Evolutionary conservation across 352 stramenopile genomes (phyloP).

Genomic region (Phytophthora rubi): DNA sequence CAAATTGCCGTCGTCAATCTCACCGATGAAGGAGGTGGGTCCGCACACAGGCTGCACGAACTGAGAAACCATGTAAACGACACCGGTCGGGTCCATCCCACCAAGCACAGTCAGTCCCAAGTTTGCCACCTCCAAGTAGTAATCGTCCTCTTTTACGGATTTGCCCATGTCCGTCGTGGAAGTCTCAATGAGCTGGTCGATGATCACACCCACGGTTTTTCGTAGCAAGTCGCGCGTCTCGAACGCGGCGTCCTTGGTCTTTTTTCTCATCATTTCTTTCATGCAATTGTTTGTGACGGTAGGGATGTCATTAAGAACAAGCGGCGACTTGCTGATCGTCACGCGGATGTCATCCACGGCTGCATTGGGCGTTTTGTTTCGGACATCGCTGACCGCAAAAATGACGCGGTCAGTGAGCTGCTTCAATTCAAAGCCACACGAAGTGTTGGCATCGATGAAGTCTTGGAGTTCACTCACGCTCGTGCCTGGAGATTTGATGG

Average conservation of each 20-base stretch:
- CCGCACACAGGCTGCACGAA: conserved; percentile 66
- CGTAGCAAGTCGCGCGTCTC: conserved; percentile 46
- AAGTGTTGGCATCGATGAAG: conserved; percentile 16
- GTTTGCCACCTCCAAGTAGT: conserved; percentile 45
- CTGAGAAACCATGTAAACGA: conserved; percentile 48
- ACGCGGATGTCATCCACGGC: conserved; percentile 17
- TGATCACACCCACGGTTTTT: conserved; percentile 43
- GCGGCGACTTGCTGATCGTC: conserved; percentile 3
- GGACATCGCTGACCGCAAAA: conserved; percentile 17
- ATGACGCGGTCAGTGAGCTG: conserved; percentile 17
- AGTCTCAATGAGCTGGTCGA: conserved; percentile 25
- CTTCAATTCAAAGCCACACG: conserved; percentile 20
- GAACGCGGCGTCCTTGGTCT: conserved; percentile 22
- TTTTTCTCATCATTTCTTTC: conserved; percentile 13
- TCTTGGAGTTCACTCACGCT: conserved; percentile 16
- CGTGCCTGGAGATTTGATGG: not conserved
- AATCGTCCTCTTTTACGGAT: conserved; percentile 31
- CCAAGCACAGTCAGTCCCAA: conserved; percentile 49
- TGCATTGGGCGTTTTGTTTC: conserved; percentile 16
- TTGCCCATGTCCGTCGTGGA: conserved; percentile 25
- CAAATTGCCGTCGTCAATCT: conserved; percentile 52
- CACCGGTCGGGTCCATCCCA: conserved; percentile 52
- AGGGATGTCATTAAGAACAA: conserved; percentile 10
- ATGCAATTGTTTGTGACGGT: conserved; percentile 20
- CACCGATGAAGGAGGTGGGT: conserved; percentile 47